Conservation (phyloP, 495 filamentous ascomycete genomes). For the Trichoderma parareesei region DNA sequence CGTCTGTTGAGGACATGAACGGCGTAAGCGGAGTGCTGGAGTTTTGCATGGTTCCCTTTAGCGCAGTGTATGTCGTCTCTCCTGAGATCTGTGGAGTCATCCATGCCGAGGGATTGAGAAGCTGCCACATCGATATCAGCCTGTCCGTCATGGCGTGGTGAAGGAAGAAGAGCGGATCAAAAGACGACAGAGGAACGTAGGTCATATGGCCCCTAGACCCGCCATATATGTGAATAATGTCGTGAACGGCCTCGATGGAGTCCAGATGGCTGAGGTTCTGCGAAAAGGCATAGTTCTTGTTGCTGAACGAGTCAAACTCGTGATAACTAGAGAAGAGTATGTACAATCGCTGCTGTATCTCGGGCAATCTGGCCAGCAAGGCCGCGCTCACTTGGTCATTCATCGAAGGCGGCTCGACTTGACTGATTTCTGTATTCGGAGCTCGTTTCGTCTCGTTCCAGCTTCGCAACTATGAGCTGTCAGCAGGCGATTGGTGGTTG, state of each 20-base stretch:
- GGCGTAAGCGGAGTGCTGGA: slow-evolving; percentile 35
- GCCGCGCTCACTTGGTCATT: background rate
- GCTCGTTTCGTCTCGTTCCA: slow-evolving; percentile 43
- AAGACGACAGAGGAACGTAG: slow-evolving; percentile 55
- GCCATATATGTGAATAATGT: slow-evolving; percentile 53
- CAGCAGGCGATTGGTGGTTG: background rate
- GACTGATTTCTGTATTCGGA: slow-evolving; percentile 28
- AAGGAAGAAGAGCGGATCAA: slow-evolving; percentile 69
- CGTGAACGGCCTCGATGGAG: slow-evolving; percentile 57
- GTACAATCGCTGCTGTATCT: slow-evolving; percentile 46
- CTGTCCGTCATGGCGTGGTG: slow-evolving; percentile 62
- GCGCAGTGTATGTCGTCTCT: slow-evolving; percentile 44
- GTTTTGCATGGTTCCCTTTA: slow-evolving; percentile 32
- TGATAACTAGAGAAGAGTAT: slow-evolving; percentile 49
- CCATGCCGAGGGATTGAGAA: slow-evolving; percentile 50
- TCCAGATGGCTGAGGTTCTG: slow-evolving; percentile 34
- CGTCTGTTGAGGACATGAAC: slow-evolving; percentile 33
- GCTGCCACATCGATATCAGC: slow-evolving; percentile 65
- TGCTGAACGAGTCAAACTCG: slow-evolving; percentile 52
- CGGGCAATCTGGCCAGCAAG: slow-evolving; percentile 20
- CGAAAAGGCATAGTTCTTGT: slow-evolving; percentile 40
- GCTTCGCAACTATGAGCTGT: slow-evolving; percentile 30
- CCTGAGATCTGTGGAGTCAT: slow-evolving; percentile 40
- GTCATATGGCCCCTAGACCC: slow-evolving; percentile 55
- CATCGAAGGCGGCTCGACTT: background rate